These are phyloP conservation scores for Sequoiadendron giganteum DNA, from an alignment of 75 land plant genomes.

Conservation along the genomic window DNA sequence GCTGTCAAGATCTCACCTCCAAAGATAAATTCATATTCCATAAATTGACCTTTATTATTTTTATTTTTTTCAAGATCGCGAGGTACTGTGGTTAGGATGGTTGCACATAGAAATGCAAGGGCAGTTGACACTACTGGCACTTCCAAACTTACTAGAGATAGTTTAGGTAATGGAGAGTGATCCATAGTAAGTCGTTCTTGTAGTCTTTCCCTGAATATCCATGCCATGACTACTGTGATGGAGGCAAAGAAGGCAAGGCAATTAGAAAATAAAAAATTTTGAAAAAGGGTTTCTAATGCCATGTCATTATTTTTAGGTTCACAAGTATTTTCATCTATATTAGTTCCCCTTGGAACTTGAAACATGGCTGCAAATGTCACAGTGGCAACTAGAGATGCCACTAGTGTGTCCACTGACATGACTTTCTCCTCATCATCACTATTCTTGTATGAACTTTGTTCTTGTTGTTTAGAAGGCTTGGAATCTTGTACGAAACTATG, in stretches of 20 bases:
- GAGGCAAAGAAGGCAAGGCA: neutral
- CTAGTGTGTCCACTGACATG: neutral
- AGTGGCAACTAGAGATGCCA: neutral
- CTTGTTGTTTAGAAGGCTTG: neutral
- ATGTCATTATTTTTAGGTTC: neutral
- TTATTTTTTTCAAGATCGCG: neutral
- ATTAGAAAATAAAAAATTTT: neutral
- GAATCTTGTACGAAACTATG: neutral
- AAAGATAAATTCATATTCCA: neutral
- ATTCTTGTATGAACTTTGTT: neutral
- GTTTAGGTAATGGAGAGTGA: neutral
- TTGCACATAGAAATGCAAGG: neutral
- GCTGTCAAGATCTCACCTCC: neutral
- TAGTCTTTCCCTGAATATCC: neutral
- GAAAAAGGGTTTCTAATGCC: neutral
- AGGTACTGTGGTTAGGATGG: neutral
- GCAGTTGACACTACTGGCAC: neutral
- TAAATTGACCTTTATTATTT: neutral
- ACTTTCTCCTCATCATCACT: neutral
- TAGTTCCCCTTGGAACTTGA: neutral
- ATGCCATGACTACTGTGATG: neutral
- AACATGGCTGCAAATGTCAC: neutral
- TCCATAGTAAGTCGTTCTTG: neutral
- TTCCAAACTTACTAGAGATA: neutral
- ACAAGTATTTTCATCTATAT: neutral